Evolutionary conservation across 345 rosid species (phyloP).

Genomic region (Carallia pectinifolia): DNA sequence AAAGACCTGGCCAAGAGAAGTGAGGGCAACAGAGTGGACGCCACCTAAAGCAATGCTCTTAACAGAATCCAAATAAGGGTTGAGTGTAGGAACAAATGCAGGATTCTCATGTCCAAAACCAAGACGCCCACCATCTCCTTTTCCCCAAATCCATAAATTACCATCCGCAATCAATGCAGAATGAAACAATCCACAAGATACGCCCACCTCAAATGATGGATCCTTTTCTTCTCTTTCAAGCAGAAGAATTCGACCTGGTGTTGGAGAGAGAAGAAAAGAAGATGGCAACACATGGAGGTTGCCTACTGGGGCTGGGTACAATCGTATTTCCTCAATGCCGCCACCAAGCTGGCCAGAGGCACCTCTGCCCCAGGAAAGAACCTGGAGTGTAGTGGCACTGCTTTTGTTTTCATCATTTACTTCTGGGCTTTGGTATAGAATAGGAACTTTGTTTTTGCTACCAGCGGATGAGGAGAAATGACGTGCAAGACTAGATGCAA

Average conservation of each 20-base stretch:
- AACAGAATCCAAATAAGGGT: constrained; percentile 57
- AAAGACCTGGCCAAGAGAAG: constrained; percentile 59
- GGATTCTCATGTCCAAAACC: constrained; percentile 85
- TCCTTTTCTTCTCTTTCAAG: background rate
- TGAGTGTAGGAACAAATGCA: constrained; percentile 61
- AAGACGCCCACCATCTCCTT: constrained; percentile 92
- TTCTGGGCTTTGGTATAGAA: constrained; percentile 44
- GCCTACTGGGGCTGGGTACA: constrained; percentile 71
- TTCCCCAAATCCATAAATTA: constrained; percentile 83
- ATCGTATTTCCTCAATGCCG: constrained; percentile 69
- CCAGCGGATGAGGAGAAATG: constrained; percentile 22
- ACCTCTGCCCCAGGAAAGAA: constrained; percentile 90
- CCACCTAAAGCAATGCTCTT: constrained; percentile 72
- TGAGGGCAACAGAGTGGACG: constrained; percentile 79
- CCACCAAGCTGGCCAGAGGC: constrained; percentile 95
- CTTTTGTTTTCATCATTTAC: constrained; percentile 24
- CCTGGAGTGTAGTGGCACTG: constrained; percentile 45
- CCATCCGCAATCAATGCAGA: constrained; percentile 64
- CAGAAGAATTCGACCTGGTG: constrained; percentile 45
- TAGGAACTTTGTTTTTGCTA: constrained; percentile 40
- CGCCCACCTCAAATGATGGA: constrained; percentile 40
- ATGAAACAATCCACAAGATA: constrained; percentile 83
- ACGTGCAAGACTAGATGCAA: constrained; percentile 8
- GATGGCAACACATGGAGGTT: constrained; percentile 44
- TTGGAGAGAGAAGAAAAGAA: constrained; percentile 49